Evolutionary conservation across 192 early-diverging fungal genomes (phyloP).

Genomic region (Coemansia sp.): DNA sequence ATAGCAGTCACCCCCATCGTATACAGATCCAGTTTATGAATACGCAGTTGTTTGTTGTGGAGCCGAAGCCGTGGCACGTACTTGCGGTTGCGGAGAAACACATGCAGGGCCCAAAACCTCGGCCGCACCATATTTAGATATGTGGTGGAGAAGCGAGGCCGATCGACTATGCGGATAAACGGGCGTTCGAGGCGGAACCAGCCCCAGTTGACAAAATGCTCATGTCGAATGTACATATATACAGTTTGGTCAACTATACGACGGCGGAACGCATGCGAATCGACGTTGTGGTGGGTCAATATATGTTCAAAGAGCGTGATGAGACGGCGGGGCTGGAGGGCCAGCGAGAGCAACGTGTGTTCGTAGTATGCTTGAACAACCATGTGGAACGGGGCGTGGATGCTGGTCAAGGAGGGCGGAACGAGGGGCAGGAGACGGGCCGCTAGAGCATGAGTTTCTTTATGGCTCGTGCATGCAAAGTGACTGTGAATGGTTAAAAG

Average conservation of each 20-base stretch:
- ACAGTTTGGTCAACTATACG: constrained; percentile 19
- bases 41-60: constrained; percentile 17
- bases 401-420: constrained; percentile 9
- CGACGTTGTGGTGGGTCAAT: constrained; percentile 21
- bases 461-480: constrained; percentile 5
- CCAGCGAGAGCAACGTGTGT: constrained; percentile 8
- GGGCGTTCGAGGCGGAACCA: constrained; percentile 37
- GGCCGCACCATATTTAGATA: constrained; percentile 18
- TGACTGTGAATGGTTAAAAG: constrained; percentile 20
- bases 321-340: background rate
- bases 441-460: constrained; percentile 8
- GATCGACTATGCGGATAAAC: constrained; percentile 18
- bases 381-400: background rate
- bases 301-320: constrained; percentile 28
- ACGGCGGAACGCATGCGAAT: constrained; percentile 6
- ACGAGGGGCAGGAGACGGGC: constrained; percentile 16
- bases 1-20: constrained; percentile 15
- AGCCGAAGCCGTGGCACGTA: constrained; percentile 29
- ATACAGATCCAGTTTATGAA: background rate
- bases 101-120: constrained; percentile 42
- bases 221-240: constrained; percentile 12
- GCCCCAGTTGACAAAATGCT: constrained; percentile 23
- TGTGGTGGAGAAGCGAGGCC: constrained; percentile 13
- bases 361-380: constrained; percentile 30
- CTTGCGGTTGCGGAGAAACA: constrained; percentile 32